These are phyloP conservation scores for Hypoxylon sp. DNA, from an alignment of 2,329 filamentous ascomycete genomes.

Conservation along the genomic window DNA sequence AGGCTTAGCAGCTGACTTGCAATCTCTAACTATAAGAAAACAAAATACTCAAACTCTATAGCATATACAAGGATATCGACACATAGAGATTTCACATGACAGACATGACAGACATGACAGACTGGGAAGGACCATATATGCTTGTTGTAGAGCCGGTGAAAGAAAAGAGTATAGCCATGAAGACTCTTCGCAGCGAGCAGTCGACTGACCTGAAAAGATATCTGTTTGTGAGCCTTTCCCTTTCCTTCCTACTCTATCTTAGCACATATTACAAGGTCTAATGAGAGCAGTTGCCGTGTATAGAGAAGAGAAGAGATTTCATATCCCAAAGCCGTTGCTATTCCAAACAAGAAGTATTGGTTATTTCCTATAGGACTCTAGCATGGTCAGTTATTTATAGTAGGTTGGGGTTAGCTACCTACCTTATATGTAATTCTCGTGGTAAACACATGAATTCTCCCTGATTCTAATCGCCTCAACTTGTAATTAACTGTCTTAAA, in stretches of 20 bases:
- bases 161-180: neutral
- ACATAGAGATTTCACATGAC: neutral
- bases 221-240: neutral
- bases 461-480: neutral
- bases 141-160: neutral
- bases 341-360: neutral
- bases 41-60: neutral
- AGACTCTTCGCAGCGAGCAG: neutral
- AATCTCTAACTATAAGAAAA: neutral
- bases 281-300: neutral
- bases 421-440: neutral
- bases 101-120: neutral
- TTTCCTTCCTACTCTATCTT: neutral
- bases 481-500: neutral
- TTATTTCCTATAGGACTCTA: neutral
- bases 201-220: neutral
- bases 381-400: neutral
- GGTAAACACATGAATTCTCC: neutral
- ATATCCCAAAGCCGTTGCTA: neutral
- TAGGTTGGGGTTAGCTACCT: neutral
- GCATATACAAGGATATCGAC: neutral
- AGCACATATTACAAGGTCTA: neutral
- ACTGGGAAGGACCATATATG: neutral
- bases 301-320: neutral
- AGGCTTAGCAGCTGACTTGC: neutral